Evolutionary conservation across 164 flowering plant species (phyloP), one percentile per base, ranked within the genome.

Genomic region (Vitis rotundifolia): DNA sequence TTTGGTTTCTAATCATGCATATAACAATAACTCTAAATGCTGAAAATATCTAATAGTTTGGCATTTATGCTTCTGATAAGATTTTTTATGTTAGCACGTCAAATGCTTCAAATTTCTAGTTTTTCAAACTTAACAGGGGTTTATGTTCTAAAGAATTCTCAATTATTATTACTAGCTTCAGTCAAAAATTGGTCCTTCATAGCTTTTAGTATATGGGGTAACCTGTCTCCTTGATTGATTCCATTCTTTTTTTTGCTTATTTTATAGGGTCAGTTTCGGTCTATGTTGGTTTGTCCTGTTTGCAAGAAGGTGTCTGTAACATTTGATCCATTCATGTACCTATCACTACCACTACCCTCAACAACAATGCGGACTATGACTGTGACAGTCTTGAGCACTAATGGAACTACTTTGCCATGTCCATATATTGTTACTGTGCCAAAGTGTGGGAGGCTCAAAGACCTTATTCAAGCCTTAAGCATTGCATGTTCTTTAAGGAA

Each of bases 271-370:
- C 96, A 91, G 63, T 91, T 80, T 66, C 82, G 83, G 66, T 91
- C 96, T 29, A 86, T 81, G 59, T 68, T 87, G 72, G 87, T 84
- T 11, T 91, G 96, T 66, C 91, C 91, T 29, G 63, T 71, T 71
- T 91, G 96, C 83, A 76, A 68, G 68, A 87, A 82, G 80, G 78
- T 83, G 64, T 91, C 91, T 10, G 76, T 86, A 47, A 87, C 90
- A 63, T 88, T 91, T 71, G 93, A 89, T 82, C 91, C 96, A 29
- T 89, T 91, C 68, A 84, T 91, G 90, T 86, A 89, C 77, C 77
- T 91, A 28, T 84, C 96, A 6, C 77, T 91, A 59, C 96, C 96
- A 3, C 79, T 91, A 54, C 96, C 93, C 77, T 84, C 87, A 76
- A 83, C 93, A 59, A 82, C 84, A 31, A 80, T 77, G 78, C 79